A percentile compares a stretch with the other conserved stretches of the same genome.
Conservation (phyloP, 2,329 filamentous ascomycete species). For the Arthrobotrys conoides region DNA sequence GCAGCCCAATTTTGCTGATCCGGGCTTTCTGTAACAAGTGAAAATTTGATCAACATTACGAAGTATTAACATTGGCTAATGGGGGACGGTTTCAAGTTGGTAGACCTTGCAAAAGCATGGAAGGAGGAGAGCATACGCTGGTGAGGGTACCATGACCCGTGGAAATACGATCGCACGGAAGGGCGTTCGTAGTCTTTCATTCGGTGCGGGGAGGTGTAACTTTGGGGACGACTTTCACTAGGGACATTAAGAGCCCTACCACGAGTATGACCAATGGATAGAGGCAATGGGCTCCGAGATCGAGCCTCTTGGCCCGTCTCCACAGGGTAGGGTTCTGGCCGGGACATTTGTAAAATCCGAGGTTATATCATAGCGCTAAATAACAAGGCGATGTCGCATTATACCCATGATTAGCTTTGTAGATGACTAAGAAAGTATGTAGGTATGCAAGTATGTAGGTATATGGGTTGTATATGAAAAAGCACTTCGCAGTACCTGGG, state of each 20-base stretch:
- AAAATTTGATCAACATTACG: slow-evolving; percentile 13
- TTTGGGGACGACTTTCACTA: slow-evolving; percentile 17
- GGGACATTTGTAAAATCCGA: slow-evolving; percentile 30
- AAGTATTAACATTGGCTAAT: background rate
- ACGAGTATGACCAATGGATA: slow-evolving; percentile 45
- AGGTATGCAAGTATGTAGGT: too few relatives aligned
- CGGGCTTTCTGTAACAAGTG: slow-evolving; percentile 38
- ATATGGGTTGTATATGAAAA: background rate
- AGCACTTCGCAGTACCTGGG: too few relatives aligned
- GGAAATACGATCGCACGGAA: slow-evolving; percentile 54
- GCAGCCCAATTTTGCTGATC: slow-evolving; percentile 71
- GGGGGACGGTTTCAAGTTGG: background rate
- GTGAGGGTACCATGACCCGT: slow-evolving; percentile 59
- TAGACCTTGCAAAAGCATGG: background rate
- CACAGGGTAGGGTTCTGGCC: slow-evolving; percentile 23
- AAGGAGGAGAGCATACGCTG: slow-evolving; percentile 41
- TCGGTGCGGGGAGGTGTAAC: slow-evolving; percentile 48
- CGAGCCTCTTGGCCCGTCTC: slow-evolving; percentile 24
- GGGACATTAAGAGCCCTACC: slow-evolving; percentile 17
- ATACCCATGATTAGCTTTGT: slow-evolving; percentile 2
- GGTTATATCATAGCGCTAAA: slow-evolving; percentile 43
- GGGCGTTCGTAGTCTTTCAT: slow-evolving; percentile 55
- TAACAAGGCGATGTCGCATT: background rate
- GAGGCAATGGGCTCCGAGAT: slow-evolving; percentile 7
- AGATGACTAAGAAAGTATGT: too few relatives aligned